Evolutionary conservation across 2,329 filamentous ascomycete genomes (phyloP).

Genomic region (Emmonsiellopsis sp.): DNA sequence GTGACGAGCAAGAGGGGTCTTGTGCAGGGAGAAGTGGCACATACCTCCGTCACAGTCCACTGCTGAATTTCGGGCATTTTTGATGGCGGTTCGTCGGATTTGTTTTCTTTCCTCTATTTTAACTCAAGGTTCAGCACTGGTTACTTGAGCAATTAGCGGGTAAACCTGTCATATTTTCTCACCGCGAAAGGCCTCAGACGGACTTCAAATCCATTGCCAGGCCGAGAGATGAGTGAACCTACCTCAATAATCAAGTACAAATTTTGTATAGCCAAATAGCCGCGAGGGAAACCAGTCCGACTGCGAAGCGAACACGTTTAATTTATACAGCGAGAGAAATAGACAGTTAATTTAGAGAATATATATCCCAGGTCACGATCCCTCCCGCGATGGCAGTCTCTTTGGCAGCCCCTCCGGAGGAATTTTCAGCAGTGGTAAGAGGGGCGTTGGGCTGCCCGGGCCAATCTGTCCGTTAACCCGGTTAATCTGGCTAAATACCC

Average conservation of each 20-base stretch:
- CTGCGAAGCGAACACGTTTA: neutral
- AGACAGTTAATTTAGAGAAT: neutral
- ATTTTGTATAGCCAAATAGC: too few relatives aligned
- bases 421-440: too few relatives aligned
- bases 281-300: neutral
- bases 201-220: too few relatives aligned
- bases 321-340: neutral
- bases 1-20: neutral
- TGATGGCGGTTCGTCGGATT: neutral
- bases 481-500: neutral
- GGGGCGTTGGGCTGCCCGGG: neutral
- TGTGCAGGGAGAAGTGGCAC: neutral
- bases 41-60: neutral
- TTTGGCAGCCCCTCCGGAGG: neutral
- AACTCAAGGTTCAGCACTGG: too few relatives aligned
- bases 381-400: neutral
- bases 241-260: neutral
- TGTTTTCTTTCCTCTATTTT: neutral
- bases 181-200: too few relatives aligned
- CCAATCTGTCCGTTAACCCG: neutral
- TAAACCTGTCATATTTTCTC: too few relatives aligned
- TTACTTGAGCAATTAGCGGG: too few relatives aligned
- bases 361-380: neutral
- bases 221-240: neutral
- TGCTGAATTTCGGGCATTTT: neutral